These are phyloP conservation scores for Areca catechu DNA, from an alignment of 176 grass and related monocot species.

Conservation along the genomic window DNA sequence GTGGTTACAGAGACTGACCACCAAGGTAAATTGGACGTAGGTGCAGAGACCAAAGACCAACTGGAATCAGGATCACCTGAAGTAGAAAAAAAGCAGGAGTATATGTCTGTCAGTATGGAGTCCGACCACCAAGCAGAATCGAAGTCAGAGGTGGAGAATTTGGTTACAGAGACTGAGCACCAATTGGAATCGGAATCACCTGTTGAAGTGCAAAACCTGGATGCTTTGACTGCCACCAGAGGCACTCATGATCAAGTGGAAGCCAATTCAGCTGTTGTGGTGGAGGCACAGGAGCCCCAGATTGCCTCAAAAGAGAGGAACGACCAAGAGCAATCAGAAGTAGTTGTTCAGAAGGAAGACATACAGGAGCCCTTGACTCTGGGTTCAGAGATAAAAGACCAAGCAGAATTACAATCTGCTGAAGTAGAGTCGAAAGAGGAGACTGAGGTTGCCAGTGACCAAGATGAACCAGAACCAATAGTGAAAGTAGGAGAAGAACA, in stretches of 20 bases:
- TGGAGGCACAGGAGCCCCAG: background rate
- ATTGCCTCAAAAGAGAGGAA: constrained; percentile 3
- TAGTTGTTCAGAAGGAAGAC: background rate
- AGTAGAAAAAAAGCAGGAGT: constrained; percentile 13
- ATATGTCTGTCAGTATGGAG: constrained; percentile 8
- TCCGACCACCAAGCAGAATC: constrained; percentile 12
- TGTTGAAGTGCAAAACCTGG: constrained; percentile 5
- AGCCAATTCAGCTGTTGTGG: constrained; percentile 6
- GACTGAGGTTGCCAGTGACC: too few species aligned
- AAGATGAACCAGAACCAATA: too few species aligned
- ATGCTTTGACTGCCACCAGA: background rate
- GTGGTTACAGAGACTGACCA: background rate
- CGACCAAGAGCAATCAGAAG: constrained; percentile 17
- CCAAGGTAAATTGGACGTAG: background rate
- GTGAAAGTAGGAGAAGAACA: background rate
- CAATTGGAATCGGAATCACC: constrained; percentile 2
- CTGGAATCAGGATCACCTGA: constrained; percentile 10
- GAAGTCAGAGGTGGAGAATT: constrained; percentile 4
- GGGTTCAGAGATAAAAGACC: constrained; percentile 1
- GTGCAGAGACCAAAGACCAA: background rate
- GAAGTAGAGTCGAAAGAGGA: background rate
- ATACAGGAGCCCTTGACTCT: background rate
- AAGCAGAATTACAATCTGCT: background rate
- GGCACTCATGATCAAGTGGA: constrained; percentile 1
- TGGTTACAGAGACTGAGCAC: constrained; percentile 3